A percentile compares a stretch with the other conserved stretches of the same genome.
These are phyloP conservation scores for Arthroderma sp. DNA, from an alignment of 2,329 filamentous ascomycete genomes.

Conservation along the genomic window DNA sequence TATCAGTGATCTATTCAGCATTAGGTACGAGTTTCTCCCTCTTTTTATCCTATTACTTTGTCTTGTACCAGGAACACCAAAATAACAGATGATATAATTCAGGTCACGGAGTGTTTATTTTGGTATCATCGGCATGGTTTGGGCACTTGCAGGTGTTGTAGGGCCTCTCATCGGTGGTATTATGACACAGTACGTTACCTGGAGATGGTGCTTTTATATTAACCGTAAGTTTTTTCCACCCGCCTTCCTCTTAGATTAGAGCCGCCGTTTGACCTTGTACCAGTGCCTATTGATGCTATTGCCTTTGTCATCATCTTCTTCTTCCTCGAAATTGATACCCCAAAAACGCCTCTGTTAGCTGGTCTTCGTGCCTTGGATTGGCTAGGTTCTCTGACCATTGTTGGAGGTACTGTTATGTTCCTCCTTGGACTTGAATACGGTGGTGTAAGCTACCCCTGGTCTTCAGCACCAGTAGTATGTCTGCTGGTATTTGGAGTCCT, in stretches of 20 bases:
- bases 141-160: slow-evolving; percentile 30
- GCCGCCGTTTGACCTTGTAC: background rate
- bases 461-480: slow-evolving; percentile 60
- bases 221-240: slow-evolving; percentile 30
- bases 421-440: slow-evolving; percentile 78
- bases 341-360: slow-evolving; percentile 43
- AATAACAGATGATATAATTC: slow-evolving; percentile 36
- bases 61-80: slow-evolving; percentile 32
- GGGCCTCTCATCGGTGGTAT: slow-evolving; percentile 18
- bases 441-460: slow-evolving; percentile 62
- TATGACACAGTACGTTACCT: slow-evolving; percentile 40
- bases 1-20: slow-evolving; percentile 51
- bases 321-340: slow-evolving; percentile 48
- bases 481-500: slow-evolving; percentile 61
- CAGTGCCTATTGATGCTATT: slow-evolving; percentile 45
- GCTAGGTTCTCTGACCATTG: slow-evolving; percentile 39
- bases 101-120: slow-evolving; percentile 43
- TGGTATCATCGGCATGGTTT: slow-evolving; percentile 30
- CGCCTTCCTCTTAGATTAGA: background rate
- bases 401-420: slow-evolving; percentile 72
- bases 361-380: slow-evolving; percentile 51
- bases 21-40: slow-evolving; percentile 26
- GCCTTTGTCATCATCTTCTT: slow-evolving; percentile 42
- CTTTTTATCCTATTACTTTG: background rate
- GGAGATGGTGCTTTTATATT: slow-evolving; percentile 50